Evolutionary conservation across 805 yeast species (phyloP), one percentile per base, ranked within the genome.

Genomic region (Blastobotrys terrestris): DNA sequence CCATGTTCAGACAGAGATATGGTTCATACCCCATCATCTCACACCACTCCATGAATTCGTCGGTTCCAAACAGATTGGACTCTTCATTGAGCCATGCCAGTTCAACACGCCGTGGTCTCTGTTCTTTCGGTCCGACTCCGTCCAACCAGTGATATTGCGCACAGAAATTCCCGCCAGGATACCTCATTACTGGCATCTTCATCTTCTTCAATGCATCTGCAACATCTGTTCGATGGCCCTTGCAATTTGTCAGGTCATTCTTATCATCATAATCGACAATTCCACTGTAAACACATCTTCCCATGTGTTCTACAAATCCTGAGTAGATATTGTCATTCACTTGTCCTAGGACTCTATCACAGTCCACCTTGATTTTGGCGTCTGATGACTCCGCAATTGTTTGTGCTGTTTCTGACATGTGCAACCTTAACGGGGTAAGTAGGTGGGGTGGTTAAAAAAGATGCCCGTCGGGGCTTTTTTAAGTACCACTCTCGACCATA

Each of bases 111-210:
- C 64, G 53, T 14, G 70, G 71, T 44, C 72, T 59, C 6, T 54
- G 18, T 21, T 62, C 64, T 42, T 57, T 57, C 6, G 71, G 71
- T 2, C 72, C 72, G 26, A 68, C 64, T 2, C 67, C 72, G 48
- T 68, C 72, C 19, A 58, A 48, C 72, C 72, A 68, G 46, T 68
- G 72, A 47, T 68, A 68, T 3, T 69, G 60, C 2, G 67, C 61
- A 19, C 66, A 71, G 55, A 68, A 68, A 50, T 68, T 68, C 13
- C 72, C 72, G 14, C 72, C 72, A 35, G 72, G 72, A 64, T 69
- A 68, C 50, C 72, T 59, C 11, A 68, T 64, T 3, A 65, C 68
- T 11, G 72, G 71, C 65, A 68, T 61, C 31, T 67, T 55, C 26
- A 68, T 59, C 26, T 61, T 68, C 53, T 61, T 62, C 39, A 68